A percentile compares a stretch with the other conserved stretches of the same genome.
phyloP scores from a whole-genome alignment of 2,329 filamentous ascomycete genomes.

The Xylaria hypoxylon region DNA sequence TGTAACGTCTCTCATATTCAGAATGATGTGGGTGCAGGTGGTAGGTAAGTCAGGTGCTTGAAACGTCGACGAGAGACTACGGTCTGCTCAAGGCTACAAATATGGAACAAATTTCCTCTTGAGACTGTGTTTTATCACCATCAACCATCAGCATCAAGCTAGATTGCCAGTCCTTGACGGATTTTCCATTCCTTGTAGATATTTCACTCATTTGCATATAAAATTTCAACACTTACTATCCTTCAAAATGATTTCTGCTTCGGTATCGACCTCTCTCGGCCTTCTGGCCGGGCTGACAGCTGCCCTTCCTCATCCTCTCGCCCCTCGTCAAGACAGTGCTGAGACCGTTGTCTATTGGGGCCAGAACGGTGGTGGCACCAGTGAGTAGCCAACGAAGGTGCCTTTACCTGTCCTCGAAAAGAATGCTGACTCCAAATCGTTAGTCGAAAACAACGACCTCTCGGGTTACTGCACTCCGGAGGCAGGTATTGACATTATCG shows the following conservation, averaged over 20 bases:
- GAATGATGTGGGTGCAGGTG: conserved; percentile 9
- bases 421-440: conserved; percentile 6
- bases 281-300: conserved; percentile 41
- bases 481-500: conserved; percentile 57
- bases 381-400: conserved; percentile 24
- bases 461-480: conserved; percentile 53
- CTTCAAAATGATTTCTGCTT: conserved; percentile 42
- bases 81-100: conserved; percentile 37
- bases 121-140: conserved; percentile 22
- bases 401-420: background rate
- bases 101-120: conserved; percentile 31
- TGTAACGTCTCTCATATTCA: conserved; percentile 45
- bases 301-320: conserved; percentile 39
- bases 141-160: conserved; percentile 33
- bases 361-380: conserved; percentile 49
- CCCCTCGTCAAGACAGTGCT: conserved; percentile 38
- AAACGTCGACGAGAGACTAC: conserved; percentile 16
- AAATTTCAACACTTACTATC: conserved; percentile 31
- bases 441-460: conserved; percentile 54
- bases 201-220: conserved; percentile 41
- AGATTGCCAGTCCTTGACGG: conserved; percentile 42
- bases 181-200: conserved; percentile 40
- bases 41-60: background rate
- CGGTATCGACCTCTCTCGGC: conserved; percentile 37
- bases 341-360: conserved; percentile 53